These are phyloP conservation scores for Aspergillus novoparasiticus DNA, from an alignment of 2,329 filamentous ascomycete genomes.

Conservation along the genomic window DNA sequence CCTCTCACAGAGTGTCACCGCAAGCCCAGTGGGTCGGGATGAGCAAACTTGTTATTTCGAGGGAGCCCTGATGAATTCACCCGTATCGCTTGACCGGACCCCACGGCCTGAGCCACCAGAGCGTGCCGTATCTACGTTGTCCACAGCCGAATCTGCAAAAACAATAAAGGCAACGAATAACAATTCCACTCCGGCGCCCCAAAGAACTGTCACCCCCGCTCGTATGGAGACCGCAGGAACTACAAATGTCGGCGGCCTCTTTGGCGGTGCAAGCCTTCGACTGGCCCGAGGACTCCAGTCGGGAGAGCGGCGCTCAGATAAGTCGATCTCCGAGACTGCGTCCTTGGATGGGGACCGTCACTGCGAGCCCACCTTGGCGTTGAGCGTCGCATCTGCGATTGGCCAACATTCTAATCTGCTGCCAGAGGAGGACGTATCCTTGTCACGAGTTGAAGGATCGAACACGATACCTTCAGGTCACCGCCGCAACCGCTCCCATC, in stretches of 20 bases:
- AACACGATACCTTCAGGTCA: conserved; percentile 25
- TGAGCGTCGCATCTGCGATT: conserved; percentile 48
- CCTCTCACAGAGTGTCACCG: conserved; percentile 72
- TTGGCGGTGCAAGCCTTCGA: conserved; percentile 43
- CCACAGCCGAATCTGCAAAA: conserved; percentile 50
- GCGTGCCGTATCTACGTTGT: conserved; percentile 46
- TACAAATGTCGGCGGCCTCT: conserved; percentile 41
- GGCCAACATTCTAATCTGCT: conserved; percentile 44
- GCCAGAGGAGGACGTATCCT: conserved; percentile 26
- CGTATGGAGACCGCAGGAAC: conserved; percentile 35
- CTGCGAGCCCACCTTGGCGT: conserved; percentile 46
- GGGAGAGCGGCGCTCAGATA: conserved; percentile 41
- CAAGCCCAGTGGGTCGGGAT: conserved; percentile 61
- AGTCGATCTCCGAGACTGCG: conserved; percentile 37
- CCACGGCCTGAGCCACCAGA: conserved; percentile 42
- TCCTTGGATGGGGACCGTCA: conserved; percentile 39
- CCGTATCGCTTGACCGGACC: conserved; percentile 26
- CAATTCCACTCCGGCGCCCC: conserved; percentile 26
- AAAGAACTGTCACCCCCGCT: conserved; percentile 29
- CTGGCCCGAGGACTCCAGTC: conserved; percentile 37
- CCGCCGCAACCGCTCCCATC: conserved; percentile 41
- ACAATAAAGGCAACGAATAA: conserved; percentile 43
- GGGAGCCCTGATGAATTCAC: conserved; percentile 19
- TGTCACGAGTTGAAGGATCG: conserved; percentile 16
- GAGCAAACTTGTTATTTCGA: conserved; percentile 42